Conservation (phyloP, 176 grass and related monocot genomes). For the Oryza brachyantha region DNA sequence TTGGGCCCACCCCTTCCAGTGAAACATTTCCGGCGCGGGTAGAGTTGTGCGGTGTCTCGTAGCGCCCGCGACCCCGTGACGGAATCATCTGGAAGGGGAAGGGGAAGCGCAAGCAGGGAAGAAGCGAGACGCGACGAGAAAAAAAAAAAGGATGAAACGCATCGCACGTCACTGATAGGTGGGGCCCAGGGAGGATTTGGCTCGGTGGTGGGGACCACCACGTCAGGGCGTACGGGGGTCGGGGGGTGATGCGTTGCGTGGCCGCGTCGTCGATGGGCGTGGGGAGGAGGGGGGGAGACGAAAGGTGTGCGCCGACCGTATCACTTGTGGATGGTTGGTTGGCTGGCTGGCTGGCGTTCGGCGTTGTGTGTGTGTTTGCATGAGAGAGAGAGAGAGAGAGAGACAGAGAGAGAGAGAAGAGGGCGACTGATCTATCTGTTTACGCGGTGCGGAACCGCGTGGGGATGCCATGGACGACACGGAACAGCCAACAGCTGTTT, state of each 20-base stretch:
- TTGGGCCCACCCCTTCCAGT: not conserved
- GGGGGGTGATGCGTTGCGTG: not conserved
- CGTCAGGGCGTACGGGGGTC: not conserved
- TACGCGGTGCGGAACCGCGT: slow-evolving; percentile 30
- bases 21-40: not conserved
- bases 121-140: too few relatives aligned
- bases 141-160: too few relatives aligned
- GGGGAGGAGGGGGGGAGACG: not conserved
- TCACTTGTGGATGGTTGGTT: not conserved
- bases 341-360: not conserved
- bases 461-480: not conserved
- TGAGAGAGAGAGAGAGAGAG: not conserved
- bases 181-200: too few relatives aligned
- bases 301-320: not conserved
- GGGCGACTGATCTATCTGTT: not conserved
- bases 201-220: not conserved
- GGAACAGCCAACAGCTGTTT: not conserved
- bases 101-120: too few relatives aligned
- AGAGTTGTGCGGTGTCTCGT: not conserved
- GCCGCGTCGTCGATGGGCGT: not conserved
- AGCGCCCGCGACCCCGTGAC: not conserved
- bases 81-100: slow-evolving; percentile 11
- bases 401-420: too few relatives aligned
- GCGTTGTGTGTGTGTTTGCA: not conserved
- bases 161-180: not conserved